Conservation (phyloP, 1,284 basidiomycete species). For the Irpex rosettiformis region DNA sequence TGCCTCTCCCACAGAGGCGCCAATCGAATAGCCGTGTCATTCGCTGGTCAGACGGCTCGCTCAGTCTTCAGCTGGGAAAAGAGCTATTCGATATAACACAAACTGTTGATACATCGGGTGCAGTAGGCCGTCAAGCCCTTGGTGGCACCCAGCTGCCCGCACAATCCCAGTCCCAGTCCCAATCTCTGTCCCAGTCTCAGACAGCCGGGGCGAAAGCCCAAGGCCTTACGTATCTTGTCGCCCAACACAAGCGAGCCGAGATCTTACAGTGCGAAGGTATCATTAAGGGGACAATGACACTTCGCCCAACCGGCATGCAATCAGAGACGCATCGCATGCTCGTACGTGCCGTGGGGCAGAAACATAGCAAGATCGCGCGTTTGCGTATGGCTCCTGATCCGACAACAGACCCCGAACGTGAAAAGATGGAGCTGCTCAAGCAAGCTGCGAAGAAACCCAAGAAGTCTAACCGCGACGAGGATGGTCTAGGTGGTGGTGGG, state of each 20-base stretch:
- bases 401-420: conserved; percentile 67
- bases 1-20: conserved; percentile 55
- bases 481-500: conserved; percentile 40
- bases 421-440: conserved; percentile 67
- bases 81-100: conserved; percentile 88
- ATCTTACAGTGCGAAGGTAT: conserved; percentile 83
- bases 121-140: conserved; percentile 49
- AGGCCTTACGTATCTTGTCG: conserved; percentile 84
- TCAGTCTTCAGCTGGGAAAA: conserved; percentile 84
- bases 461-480: conserved; percentile 45
- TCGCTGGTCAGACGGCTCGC: conserved; percentile 88
- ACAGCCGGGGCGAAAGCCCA: conserved; percentile 42
- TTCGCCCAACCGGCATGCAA: conserved; percentile 87
- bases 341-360: conserved; percentile 82
- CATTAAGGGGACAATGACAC: conserved; percentile 78
- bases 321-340: conserved; percentile 87
- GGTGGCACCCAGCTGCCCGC: conserved; percentile 37
- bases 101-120: conserved; percentile 68
- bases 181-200: not conserved
- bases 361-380: conserved; percentile 76
- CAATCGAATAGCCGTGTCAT: conserved; percentile 88
- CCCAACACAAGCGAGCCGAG: conserved; percentile 83
- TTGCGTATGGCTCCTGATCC: conserved; percentile 74
- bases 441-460: conserved; percentile 57
- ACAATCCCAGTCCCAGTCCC: conserved; percentile 31